Evolutionary conservation across 2,329 filamentous ascomycete genomes (phyloP).

Genomic region (Calycina herbarum): DNA sequence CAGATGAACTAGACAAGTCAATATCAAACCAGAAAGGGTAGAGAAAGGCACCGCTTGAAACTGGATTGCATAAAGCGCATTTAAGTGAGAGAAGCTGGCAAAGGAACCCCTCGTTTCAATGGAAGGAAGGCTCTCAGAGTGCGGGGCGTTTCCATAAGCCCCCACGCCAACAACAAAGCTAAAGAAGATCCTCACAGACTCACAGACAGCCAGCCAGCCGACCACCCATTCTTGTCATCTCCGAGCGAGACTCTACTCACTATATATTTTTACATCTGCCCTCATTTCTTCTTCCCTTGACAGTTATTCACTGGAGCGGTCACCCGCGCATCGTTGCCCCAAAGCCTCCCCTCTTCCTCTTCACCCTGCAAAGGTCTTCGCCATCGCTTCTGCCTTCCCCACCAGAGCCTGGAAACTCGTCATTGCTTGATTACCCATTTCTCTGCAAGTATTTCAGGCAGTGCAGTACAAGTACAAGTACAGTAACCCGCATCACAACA

Average conservation of each 20-base stretch:
- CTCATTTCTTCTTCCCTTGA: not conserved
- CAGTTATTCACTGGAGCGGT: not conserved
- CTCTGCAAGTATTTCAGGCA: not conserved
- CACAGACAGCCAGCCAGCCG: not conserved
- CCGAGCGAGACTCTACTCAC: not conserved
- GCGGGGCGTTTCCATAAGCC: conserved; percentile 2
- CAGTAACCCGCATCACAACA: not conserved
- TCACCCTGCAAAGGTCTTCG: not conserved
- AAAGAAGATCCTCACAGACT: conserved; percentile 2
- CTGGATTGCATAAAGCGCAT: not conserved
- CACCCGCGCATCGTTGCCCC: not conserved
- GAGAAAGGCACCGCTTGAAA: not conserved
- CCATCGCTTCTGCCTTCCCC: not conserved
- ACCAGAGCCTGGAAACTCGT: not conserved
- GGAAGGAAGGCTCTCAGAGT: not conserved
- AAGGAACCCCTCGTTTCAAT: not conserved
- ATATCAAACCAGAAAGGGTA: not conserved
- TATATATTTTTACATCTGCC: not conserved
- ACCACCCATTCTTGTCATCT: conserved; percentile 9
- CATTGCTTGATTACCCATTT: not conserved
- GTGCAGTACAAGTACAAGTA: not conserved
- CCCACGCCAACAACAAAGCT: conserved; percentile 3
- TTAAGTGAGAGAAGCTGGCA: not conserved
- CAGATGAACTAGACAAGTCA: not conserved
- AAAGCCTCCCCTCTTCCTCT: not conserved